A percentile compares a stretch with the other conserved stretches of the same genome.
Evolutionary conservation across 805 yeast species (phyloP).

Genomic region (Deakozyma indianensis): DNA sequence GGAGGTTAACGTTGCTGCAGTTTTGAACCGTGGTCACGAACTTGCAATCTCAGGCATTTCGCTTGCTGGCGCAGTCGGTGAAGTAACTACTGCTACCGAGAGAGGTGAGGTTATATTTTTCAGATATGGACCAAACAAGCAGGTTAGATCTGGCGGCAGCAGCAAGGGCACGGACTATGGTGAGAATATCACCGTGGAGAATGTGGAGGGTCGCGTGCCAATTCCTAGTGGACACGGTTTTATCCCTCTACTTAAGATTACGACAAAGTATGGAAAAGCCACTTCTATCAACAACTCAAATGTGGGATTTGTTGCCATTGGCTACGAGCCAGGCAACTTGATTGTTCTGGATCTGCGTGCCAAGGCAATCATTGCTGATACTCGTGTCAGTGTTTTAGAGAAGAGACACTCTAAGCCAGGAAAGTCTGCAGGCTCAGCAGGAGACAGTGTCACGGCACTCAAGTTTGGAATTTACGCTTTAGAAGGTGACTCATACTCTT

Average conservation of each 20-base stretch:
- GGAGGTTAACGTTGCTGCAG: constrained; percentile 39
- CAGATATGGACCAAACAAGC: constrained; percentile 45
- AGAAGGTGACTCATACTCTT: constrained; percentile 54
- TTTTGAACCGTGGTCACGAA: constrained; percentile 21
- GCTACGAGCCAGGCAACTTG: constrained; percentile 61
- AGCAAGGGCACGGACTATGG: not conserved
- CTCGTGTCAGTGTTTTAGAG: constrained; percentile 16
- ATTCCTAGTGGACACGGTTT: constrained; percentile 16
- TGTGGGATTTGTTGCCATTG: constrained; percentile 74
- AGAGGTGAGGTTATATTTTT: constrained; percentile 66
- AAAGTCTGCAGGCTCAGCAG: constrained; percentile 3
- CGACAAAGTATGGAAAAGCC: constrained; percentile 32
- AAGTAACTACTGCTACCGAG: constrained; percentile 51
- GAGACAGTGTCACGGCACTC: constrained; percentile 34
- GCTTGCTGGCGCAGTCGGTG: constrained; percentile 65
- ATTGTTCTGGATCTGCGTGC: constrained; percentile 63
- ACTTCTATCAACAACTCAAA: constrained; percentile 54
- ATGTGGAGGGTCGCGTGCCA: constrained; percentile 9
- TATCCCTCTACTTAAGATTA: constrained; percentile 12
- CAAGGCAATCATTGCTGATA: constrained; percentile 48
- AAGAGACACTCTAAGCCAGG: constrained; percentile 13
- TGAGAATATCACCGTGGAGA: not conserved
- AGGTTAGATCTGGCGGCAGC: constrained; percentile 7
- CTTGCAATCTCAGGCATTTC: constrained; percentile 44
- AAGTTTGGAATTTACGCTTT: constrained; percentile 63